These are phyloP conservation scores for Pistacia atlantica DNA, from an alignment of 345 rosid species.

Conservation along the genomic window DNA sequence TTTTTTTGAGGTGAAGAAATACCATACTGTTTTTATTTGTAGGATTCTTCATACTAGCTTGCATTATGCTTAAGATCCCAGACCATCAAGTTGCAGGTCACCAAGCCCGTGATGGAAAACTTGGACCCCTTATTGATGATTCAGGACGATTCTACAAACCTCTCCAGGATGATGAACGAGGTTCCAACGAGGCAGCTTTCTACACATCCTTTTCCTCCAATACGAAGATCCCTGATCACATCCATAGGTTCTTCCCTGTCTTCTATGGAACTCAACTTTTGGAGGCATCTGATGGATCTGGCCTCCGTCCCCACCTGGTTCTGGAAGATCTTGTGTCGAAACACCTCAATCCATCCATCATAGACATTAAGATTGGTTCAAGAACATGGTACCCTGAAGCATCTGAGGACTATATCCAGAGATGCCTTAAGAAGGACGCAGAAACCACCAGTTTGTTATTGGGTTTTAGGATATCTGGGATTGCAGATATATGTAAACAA, in stretches of 20 bases:
- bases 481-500: constrained; percentile 49
- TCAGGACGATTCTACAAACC: constrained; percentile 93
- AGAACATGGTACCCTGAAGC: constrained; percentile 96
- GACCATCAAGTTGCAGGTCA: constrained; percentile 99
- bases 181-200: constrained; percentile 69
- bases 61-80: constrained; percentile 74
- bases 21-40: constrained; percentile 9
- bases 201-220: constrained; percentile 63
- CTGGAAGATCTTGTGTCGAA: constrained; percentile 58
- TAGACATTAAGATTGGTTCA: constrained; percentile 91
- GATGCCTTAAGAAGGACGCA: constrained; percentile 67
- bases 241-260: constrained; percentile 67
- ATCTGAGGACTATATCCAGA: constrained; percentile 63
- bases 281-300: constrained; percentile 83
- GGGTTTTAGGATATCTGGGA: constrained; percentile 87
- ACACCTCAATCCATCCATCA: constrained; percentile 54
- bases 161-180: constrained; percentile 69
- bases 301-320: constrained; percentile 60
- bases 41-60: constrained; percentile 19
- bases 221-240: constrained; percentile 60
- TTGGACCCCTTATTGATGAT: constrained; percentile 82
- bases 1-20: neutral
- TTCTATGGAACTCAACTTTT: constrained; percentile 70
- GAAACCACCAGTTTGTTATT: constrained; percentile 48
- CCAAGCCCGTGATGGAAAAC: constrained; percentile 57